phyloP scores from a whole-genome alignment of 2,329 filamentous ascomycete species.

The Stagonosporopsis chrysanthemi region DNA sequence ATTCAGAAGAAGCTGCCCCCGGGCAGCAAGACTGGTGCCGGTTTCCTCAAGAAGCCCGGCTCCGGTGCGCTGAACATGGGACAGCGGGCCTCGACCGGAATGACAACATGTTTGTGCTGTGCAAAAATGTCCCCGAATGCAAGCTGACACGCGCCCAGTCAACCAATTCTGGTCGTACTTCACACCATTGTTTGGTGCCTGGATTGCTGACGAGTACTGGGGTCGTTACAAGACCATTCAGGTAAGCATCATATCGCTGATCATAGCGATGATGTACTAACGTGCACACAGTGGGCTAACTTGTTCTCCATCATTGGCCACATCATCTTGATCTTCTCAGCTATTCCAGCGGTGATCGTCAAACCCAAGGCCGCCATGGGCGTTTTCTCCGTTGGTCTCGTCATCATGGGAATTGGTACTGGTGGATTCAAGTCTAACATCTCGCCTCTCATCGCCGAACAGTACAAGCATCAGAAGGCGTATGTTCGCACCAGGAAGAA shows the following conservation, averaged over 20 bases:
- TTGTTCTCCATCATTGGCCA: slow-evolving; percentile 65
- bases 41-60: slow-evolving; percentile 42
- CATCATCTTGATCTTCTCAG: slow-evolving; percentile 63
- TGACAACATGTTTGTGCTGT: slow-evolving; percentile 52
- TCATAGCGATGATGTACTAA: neutral
- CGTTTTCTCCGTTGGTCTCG: slow-evolving; percentile 63
- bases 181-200: slow-evolving; percentile 65
- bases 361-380: slow-evolving; percentile 59
- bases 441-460: slow-evolving; percentile 65
- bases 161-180: slow-evolving; percentile 65
- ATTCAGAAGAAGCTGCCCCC: slow-evolving; percentile 46
- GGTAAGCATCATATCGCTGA: neutral
- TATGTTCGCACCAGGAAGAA: slow-evolving; percentile 41
- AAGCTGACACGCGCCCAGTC: slow-evolving; percentile 32
- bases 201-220: slow-evolving; percentile 66
- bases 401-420: slow-evolving; percentile 71
- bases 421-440: slow-evolving; percentile 75
- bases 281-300: slow-evolving; percentile 54
- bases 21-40: slow-evolving; percentile 45
- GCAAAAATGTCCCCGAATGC: neutral
- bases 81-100: slow-evolving; percentile 60
- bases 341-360: slow-evolving; percentile 61
- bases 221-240: slow-evolving; percentile 68
- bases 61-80: slow-evolving; percentile 63
- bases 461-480: slow-evolving; percentile 51